Percentiles rank a stretch among this genome's conserved stretches.
Evolutionary conservation across 2,329 filamentous ascomycete species (phyloP).

Genomic region (Rhytidhysteron rufulum): DNA sequence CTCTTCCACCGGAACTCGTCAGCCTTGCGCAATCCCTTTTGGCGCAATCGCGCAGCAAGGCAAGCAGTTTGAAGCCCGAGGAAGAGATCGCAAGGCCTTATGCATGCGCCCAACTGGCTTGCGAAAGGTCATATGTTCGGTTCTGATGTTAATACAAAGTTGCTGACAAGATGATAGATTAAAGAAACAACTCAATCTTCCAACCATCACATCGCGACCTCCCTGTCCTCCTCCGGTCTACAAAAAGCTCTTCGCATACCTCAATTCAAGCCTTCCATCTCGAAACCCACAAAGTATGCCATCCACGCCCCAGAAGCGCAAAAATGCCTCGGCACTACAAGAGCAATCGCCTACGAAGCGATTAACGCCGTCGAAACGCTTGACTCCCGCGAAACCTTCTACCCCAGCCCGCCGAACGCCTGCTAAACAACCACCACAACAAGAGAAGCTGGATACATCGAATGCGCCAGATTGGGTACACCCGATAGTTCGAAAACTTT

Average conservation of each 20-base stretch:
- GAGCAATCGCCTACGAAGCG: slow-evolving; percentile 17
- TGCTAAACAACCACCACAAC: slow-evolving; percentile 19
- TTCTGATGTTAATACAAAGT: slow-evolving; percentile 10
- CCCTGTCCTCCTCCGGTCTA: slow-evolving; percentile 55
- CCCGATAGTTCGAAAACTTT: slow-evolving; percentile 63
- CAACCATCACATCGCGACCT: slow-evolving; percentile 30
- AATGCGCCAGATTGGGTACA: slow-evolving; percentile 57
- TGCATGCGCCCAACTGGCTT: slow-evolving; percentile 59
- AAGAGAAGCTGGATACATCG: slow-evolving; percentile 10
- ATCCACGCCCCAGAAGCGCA: slow-evolving; percentile 18
- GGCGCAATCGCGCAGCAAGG: slow-evolving; percentile 33
- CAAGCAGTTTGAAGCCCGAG: slow-evolving; percentile 46
- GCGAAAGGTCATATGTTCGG: slow-evolving; percentile 62
- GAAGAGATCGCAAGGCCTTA: slow-evolving; percentile 36
- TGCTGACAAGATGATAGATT: slow-evolving; percentile 54
- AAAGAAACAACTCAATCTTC: slow-evolving; percentile 47
- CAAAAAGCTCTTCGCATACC: slow-evolving; percentile 75
- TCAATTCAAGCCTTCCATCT: slow-evolving; percentile 66
- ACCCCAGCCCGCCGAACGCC: slow-evolving; percentile 8
- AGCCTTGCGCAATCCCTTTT: slow-evolving; percentile 31
- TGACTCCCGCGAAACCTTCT: slow-evolving; percentile 16
- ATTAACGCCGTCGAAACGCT: slow-evolving; percentile 19
- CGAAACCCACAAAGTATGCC: slow-evolving; percentile 23
- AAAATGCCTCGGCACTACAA: slow-evolving; percentile 28
- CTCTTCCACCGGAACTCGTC: slow-evolving; percentile 27